These are phyloP conservation scores for Ceratocystis lukuohia DNA, from an alignment of 2,329 filamentous ascomycete genomes.

Conservation along the genomic window DNA sequence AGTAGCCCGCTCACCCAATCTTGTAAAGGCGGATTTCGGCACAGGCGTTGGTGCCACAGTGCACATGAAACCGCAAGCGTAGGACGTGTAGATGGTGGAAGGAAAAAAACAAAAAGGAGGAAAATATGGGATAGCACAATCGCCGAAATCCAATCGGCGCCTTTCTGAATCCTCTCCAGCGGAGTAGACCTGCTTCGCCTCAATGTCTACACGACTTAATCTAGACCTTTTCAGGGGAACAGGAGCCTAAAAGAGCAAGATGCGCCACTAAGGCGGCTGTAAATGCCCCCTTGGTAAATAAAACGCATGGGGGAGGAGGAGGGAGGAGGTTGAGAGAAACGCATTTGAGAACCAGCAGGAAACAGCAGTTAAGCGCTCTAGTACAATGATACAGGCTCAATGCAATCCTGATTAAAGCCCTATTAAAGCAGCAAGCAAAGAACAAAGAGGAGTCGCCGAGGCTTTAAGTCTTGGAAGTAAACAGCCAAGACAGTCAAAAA, in stretches of 20 bases:
- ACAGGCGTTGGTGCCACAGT: not conserved
- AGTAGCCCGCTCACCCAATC: not conserved
- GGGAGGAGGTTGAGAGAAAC: not conserved
- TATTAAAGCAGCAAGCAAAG: not conserved
- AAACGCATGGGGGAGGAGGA: not conserved
- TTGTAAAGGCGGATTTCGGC: not conserved
- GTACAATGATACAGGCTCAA: not conserved
- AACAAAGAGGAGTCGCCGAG: not conserved
- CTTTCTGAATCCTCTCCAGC: not conserved
- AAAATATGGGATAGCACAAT: not conserved
- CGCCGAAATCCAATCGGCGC: not conserved
- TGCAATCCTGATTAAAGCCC: not conserved
- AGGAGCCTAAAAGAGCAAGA: not conserved
- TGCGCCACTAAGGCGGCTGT: not conserved
- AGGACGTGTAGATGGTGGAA: not conserved
- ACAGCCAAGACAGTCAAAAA: slow-evolving; percentile 1
- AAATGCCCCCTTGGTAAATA: not conserved
- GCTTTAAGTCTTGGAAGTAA: not conserved
- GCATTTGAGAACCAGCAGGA: not conserved
- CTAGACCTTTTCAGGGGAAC: slow-evolving; percentile 4
- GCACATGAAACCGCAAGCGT: not conserved
- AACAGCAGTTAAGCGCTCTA: not conserved
- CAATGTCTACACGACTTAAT: not conserved
- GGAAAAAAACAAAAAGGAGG: too few relatives aligned
- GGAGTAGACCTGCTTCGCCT: not conserved